Conservation (phyloP, 257 asterid species). For the Nicotiana paniculata region DNA sequence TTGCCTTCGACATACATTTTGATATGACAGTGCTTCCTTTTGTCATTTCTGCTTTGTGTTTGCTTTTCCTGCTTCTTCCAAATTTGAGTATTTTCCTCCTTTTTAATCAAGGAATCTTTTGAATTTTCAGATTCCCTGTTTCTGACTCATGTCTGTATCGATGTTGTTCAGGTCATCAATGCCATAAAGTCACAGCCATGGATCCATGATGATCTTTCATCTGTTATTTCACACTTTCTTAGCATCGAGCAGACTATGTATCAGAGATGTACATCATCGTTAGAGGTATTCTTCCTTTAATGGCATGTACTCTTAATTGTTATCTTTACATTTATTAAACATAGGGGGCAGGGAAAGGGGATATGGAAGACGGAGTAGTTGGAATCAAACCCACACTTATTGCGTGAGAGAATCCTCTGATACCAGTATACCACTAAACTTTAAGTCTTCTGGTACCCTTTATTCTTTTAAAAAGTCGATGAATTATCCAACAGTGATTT, state of each 20-base stretch:
- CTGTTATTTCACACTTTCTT: constrained; percentile 53
- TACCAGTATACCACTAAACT: not conserved
- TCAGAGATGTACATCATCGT: constrained; percentile 68
- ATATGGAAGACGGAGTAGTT: not conserved
- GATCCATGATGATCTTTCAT: constrained; percentile 56
- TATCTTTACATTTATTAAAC: not conserved
- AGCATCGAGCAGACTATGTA: constrained; percentile 66
- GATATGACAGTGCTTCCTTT: constrained; percentile 13
- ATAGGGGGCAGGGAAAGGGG: not conserved
- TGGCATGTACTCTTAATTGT: not conserved
- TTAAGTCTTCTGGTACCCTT: not conserved
- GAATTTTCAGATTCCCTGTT: not conserved
- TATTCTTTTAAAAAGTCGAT: not conserved
- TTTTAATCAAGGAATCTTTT: not conserved
- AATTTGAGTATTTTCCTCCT: not conserved
- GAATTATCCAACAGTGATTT: not conserved
- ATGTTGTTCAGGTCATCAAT: constrained; percentile 55
- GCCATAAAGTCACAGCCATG: constrained; percentile 72
- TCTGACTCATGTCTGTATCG: not conserved
- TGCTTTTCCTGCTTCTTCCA: constrained; percentile 2
- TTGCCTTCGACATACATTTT: not conserved
- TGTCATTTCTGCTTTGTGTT: constrained; percentile 9
- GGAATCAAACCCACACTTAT: not conserved
- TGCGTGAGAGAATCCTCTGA: not conserved
- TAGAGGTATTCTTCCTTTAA: constrained; percentile 53